Conservation (phyloP, 305 asterid species). For the Solanum hybrid region DNA sequence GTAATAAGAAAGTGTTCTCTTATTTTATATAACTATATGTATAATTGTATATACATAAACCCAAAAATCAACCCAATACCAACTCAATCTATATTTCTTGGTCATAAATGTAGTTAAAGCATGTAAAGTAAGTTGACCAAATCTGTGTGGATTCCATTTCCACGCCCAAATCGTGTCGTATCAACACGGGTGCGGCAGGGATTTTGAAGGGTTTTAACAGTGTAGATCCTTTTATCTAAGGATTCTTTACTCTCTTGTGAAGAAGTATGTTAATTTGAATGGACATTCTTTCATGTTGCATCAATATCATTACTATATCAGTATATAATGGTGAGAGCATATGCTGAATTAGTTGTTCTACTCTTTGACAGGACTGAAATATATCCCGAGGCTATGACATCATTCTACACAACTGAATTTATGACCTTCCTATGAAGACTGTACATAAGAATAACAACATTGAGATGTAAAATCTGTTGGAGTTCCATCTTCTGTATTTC, state of each 20-base stretch:
- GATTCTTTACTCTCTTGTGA: not conserved
- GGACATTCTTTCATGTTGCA: not conserved
- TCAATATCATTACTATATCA: not conserved
- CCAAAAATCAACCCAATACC: not conserved
- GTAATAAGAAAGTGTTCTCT: not conserved
- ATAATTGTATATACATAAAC: not conserved
- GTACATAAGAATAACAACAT: not conserved
- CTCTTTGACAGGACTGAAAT: not conserved
- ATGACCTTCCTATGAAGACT: not conserved
- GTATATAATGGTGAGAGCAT: not conserved
- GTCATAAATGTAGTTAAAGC: not conserved
- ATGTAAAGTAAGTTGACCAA: not conserved
- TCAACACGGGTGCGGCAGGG: not conserved
- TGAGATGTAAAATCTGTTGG: not conserved
- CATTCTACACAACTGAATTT: not conserved
- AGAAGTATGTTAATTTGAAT: not conserved
- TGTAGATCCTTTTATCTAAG: not conserved
- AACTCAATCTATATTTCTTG: not conserved
- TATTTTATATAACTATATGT: not conserved
- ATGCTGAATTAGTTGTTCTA: not conserved
- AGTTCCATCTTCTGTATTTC: not conserved
- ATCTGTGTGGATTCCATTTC: not conserved
- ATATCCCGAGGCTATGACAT: not conserved
- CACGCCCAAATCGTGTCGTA: not conserved
- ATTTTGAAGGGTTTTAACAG: not conserved